Evolutionary conservation across 225 moss, liverwort and hornwort species (phyloP).

Genomic region (Physcomitrellopsis africana): DNA sequence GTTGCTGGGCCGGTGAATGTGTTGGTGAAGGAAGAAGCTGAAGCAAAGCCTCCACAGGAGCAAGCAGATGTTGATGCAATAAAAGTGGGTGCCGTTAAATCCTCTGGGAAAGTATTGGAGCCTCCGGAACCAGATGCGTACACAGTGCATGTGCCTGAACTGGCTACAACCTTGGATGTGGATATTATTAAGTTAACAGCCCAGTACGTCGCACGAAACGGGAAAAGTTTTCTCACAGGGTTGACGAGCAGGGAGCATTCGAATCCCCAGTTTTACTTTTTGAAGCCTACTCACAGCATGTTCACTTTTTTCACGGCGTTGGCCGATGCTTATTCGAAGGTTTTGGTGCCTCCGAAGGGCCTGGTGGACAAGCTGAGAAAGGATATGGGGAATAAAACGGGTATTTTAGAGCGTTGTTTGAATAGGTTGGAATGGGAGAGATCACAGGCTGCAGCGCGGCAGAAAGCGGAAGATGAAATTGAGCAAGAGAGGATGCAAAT

Average conservation of each 20-base stretch:
- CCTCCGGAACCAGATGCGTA: slow-evolving; percentile 87
- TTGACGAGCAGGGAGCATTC: slow-evolving; percentile 90
- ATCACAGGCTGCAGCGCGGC: slow-evolving; percentile 90
- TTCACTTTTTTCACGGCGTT: slow-evolving; percentile 96
- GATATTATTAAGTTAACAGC: slow-evolving; percentile 98
- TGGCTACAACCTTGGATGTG: slow-evolving; percentile 68
- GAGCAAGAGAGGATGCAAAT: slow-evolving; percentile 99
- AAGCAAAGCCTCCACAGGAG: slow-evolving; percentile 58
- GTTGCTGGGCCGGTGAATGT: slow-evolving; percentile 42
- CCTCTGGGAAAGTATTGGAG: slow-evolving; percentile 73
- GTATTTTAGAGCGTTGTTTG: slow-evolving; percentile 82
- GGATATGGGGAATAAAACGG: slow-evolving; percentile 82
- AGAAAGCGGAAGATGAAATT: slow-evolving; percentile 99
- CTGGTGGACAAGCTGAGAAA: slow-evolving; percentile 74
- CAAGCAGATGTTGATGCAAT: slow-evolving; percentile 43
- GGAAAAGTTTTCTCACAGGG: slow-evolving; percentile 90
- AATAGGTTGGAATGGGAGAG: slow-evolving; percentile 96
- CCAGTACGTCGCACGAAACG: slow-evolving; percentile 96
- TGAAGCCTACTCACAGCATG: slow-evolving; percentile 99
- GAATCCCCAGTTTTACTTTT: slow-evolving; percentile 86
- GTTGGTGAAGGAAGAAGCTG: slow-evolving; percentile 70
- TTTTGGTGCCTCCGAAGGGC: slow-evolving; percentile 95
- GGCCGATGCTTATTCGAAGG: slow-evolving; percentile 96
- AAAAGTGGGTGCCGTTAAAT: slow-evolving; percentile 47
- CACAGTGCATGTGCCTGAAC: slow-evolving; percentile 89